phyloP scores from a whole-genome alignment of 768 basidiomycete species.

The Boletus eberwhitei region DNA sequence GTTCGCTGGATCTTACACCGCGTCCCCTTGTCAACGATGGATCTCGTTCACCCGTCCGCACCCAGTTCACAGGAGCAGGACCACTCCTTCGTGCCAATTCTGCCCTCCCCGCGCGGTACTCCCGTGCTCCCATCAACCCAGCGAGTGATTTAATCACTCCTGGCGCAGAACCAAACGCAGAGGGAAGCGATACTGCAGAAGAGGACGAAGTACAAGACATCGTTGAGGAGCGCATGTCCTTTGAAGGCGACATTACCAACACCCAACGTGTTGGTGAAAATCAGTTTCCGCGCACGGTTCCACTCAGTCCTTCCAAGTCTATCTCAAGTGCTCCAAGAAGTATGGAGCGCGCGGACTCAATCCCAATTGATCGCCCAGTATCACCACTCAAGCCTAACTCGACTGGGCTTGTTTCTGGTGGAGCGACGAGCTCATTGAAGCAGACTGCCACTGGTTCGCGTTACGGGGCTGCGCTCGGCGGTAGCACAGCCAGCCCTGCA shows the following conservation, averaged over 20 bases:
- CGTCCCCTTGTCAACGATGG: constrained; percentile 13
- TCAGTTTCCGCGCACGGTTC: constrained; percentile 53
- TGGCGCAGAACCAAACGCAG: constrained; percentile 11
- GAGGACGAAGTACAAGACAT: constrained; percentile 27
- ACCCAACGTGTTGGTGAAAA: constrained; percentile 43
- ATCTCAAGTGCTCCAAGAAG: constrained; percentile 4
- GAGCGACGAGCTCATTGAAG: constrained; percentile 30
- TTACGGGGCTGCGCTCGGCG: constrained; percentile 56
- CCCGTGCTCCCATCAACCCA: constrained; percentile 17
- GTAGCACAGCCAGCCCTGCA: constrained; percentile 39
- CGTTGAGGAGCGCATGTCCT: constrained; percentile 26
- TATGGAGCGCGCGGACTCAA: neutral
- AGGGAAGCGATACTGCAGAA: constrained; percentile 27
- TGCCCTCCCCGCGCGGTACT: constrained; percentile 38
- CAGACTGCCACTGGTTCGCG: constrained; percentile 60
- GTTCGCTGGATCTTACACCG: constrained; percentile 27
- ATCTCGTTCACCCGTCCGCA: constrained; percentile 27
- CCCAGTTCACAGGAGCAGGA: constrained; percentile 25
- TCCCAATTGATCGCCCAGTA: constrained; percentile 18
- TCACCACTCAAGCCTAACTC: constrained; percentile 25
- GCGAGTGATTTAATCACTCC: constrained; percentile 8
- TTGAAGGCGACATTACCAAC: constrained; percentile 38
- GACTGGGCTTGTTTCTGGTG: constrained; percentile 17
- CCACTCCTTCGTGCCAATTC: constrained; percentile 42
- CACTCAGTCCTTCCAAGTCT: constrained; percentile 40